These are phyloP conservation scores for Quercus mongolica DNA, from an alignment of 306 rosid genomes.

Conservation along the genomic window DNA sequence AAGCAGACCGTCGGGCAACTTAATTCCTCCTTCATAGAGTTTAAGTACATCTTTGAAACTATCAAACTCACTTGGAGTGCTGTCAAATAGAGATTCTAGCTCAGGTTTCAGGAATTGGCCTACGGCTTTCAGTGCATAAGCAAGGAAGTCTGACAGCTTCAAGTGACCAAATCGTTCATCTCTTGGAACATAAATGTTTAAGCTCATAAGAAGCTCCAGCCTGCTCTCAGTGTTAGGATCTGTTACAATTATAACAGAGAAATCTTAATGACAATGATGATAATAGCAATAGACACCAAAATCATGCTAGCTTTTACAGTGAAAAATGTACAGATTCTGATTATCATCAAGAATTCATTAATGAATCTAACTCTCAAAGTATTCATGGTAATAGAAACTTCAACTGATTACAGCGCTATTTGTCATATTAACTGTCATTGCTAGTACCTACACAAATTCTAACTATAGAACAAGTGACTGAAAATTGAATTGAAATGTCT, in stretches of 20 bases:
- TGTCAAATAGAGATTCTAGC: constrained; percentile 47
- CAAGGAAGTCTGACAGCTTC: constrained; percentile 75
- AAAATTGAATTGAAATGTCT: constrained; percentile 3
- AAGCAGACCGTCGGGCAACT: constrained; percentile 46
- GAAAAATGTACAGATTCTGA: neutral
- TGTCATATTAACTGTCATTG: neutral
- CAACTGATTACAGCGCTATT: neutral
- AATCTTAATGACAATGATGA: neutral
- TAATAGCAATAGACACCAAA: neutral
- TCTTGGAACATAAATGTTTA: constrained; percentile 76
- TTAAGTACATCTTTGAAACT: constrained; percentile 51
- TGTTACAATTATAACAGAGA: constrained; percentile 17
- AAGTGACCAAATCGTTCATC: constrained; percentile 78
- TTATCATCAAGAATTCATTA: neutral
- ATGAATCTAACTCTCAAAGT: neutral
- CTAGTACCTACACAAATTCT: neutral
- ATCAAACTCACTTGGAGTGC: constrained; percentile 58
- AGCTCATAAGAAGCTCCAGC: constrained; percentile 36
- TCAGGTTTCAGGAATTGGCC: constrained; percentile 62
- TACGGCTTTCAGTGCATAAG: constrained; percentile 56
- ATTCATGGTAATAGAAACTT: neutral
- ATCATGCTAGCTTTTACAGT: neutral
- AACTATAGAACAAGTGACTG: neutral
- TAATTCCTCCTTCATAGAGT: constrained; percentile 74
- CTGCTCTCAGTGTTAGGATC: constrained; percentile 61